Conservation (phyloP, 495 filamentous ascomycete species). For the Aspergillus hancockii region DNA sequence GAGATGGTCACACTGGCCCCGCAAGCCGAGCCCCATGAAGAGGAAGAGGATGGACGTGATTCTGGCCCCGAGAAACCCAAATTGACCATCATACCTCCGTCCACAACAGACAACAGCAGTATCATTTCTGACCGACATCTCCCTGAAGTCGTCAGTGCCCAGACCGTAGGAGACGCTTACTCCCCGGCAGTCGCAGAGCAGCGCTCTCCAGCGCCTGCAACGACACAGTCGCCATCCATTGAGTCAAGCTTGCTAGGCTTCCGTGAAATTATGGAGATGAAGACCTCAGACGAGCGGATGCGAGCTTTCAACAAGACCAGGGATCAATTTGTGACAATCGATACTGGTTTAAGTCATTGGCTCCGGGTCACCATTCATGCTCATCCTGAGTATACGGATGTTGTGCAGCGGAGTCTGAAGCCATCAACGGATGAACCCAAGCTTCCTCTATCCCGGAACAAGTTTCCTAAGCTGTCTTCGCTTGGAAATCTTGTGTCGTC, state of each 20-base stretch:
- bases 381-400: slow-evolving; percentile 54
- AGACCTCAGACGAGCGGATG: slow-evolving; percentile 63
- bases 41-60: background rate
- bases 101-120: slow-evolving; percentile 18
- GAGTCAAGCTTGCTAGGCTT: slow-evolving; percentile 56
- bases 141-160: slow-evolving; percentile 14
- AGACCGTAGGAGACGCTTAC: slow-evolving; percentile 9
- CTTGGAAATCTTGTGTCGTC: slow-evolving; percentile 36
- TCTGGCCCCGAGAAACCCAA: slow-evolving; percentile 23
- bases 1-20: background rate
- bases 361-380: slow-evolving; percentile 50
- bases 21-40: background rate
- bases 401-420: slow-evolving; percentile 38
- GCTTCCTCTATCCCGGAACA: slow-evolving; percentile 40
- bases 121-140: slow-evolving; percentile 13
- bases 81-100: slow-evolving; percentile 26
- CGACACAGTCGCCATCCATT: slow-evolving; percentile 19
- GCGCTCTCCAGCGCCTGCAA: slow-evolving; percentile 3
- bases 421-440: slow-evolving; percentile 30
- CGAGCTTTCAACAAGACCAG: slow-evolving; percentile 68
- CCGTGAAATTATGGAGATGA: slow-evolving; percentile 70
- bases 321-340: slow-evolving; percentile 65
- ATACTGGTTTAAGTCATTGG: slow-evolving; percentile 79
- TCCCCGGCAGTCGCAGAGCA: slow-evolving; percentile 2
- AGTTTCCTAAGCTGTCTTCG: slow-evolving; percentile 47